Conservation (phyloP, 345 rosid species). For the Aegle marmelos region DNA sequence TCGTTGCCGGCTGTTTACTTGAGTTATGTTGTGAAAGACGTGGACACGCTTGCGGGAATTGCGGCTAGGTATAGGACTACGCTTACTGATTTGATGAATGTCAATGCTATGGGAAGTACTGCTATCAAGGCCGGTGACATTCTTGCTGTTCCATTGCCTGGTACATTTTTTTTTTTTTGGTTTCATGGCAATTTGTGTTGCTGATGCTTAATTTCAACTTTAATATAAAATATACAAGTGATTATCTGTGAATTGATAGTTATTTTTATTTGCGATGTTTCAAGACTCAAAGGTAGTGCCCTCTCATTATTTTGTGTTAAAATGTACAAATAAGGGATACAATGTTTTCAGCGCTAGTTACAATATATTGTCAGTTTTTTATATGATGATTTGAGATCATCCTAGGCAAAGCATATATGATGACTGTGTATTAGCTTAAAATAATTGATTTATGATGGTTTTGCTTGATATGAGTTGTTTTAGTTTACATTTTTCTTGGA, state of each 20-base stretch:
- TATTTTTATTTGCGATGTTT: not conserved
- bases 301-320: not conserved
- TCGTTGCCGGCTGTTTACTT: conserved; percentile 75
- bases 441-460: not conserved
- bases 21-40: conserved; percentile 70
- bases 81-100: conserved; percentile 85
- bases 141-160: conserved; percentile 81
- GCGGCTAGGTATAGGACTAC: conserved; percentile 72
- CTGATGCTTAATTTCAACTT: not conserved
- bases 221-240: too few relatives aligned
- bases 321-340: not conserved
- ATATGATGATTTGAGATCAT: not conserved
- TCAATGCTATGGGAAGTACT: conserved; percentile 87
- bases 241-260: not conserved
- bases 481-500: conserved; percentile 7
- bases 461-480: not conserved
- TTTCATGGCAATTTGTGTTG: not conserved
- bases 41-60: conserved; percentile 67
- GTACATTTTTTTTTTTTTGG: conserved; percentile 23
- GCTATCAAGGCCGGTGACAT: conserved; percentile 71
- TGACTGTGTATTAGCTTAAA: not conserved
- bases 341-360: not conserved
- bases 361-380: not conserved
- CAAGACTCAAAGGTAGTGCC: not conserved
- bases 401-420: not conserved